These are phyloP conservation scores for Mucor indicus DNA, from an alignment of 371 early-diverging fungal species.

Conservation along the genomic window DNA sequence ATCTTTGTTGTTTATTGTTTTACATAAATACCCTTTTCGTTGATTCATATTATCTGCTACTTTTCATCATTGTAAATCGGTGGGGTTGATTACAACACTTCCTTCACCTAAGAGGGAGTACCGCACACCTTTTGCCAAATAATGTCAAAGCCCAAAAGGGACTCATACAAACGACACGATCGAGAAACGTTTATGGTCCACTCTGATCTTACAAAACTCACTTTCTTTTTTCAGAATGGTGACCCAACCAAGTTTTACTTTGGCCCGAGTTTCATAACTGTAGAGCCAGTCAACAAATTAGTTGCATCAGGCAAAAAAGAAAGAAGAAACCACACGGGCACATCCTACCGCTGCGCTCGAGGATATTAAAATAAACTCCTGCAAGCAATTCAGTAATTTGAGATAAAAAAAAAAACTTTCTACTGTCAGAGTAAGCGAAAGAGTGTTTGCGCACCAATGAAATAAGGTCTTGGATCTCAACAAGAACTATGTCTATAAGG, in stretches of 20 bases:
- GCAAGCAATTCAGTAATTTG: slow-evolving; percentile 8
- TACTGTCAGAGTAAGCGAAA: slow-evolving; percentile 8
- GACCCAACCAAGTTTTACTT: slow-evolving; percentile 10
- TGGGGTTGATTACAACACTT: too few species aligned
- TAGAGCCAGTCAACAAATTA: too few species aligned
- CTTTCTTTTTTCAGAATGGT: slow-evolving; percentile 6
- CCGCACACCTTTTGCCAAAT: too few species aligned
- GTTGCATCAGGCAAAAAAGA: slow-evolving; percentile 8
- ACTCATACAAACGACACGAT: slow-evolving; percentile 7
- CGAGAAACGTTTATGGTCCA: slow-evolving; percentile 3
- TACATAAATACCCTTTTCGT: too few species aligned
- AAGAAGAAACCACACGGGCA: slow-evolving; percentile 6
- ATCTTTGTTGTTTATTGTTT: too few species aligned
- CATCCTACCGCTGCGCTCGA: slow-evolving; percentile 7
- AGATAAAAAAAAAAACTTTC: slow-evolving; percentile 10
- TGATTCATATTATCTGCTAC: too few species aligned
- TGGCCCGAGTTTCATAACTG: too few species aligned
- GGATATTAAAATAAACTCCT: slow-evolving; percentile 7
- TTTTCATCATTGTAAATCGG: too few species aligned
- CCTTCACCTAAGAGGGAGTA: too few species aligned
- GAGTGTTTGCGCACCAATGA: slow-evolving; percentile 7
- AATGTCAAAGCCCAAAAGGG: slow-evolving; percentile 10
- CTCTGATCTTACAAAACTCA: slow-evolving; percentile 5
- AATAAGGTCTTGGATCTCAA: slow-evolving; percentile 6
- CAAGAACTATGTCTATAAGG: slow-evolving; percentile 5